Evolutionary conservation across 768 basidiomycete genomes (phyloP).

Genomic region (Filobasidium floriforme): DNA sequence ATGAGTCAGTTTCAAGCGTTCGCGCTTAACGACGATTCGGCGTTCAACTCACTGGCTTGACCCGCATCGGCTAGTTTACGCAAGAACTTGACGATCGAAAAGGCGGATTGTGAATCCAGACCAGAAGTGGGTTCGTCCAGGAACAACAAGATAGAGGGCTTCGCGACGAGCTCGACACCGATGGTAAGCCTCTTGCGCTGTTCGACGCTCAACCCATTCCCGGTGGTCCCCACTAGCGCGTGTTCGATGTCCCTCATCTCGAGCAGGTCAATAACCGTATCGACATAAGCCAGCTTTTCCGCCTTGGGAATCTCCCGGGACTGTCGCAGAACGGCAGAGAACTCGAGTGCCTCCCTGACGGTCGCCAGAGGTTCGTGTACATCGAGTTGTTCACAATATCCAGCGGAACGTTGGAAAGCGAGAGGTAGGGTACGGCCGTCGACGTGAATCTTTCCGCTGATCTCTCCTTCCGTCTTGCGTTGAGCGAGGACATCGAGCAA

Average conservation of each 20-base stretch:
- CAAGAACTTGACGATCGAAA: conserved; percentile 64
- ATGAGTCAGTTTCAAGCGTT: not conserved
- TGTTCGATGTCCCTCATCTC: conserved; percentile 68
- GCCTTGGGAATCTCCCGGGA: conserved; percentile 37
- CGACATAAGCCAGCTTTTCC: conserved; percentile 48
- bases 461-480: conserved; percentile 29
- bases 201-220: conserved; percentile 33
- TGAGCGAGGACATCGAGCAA: conserved; percentile 37
- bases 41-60: conserved; percentile 50
- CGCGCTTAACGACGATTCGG: not conserved
- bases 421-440: conserved; percentile 44
- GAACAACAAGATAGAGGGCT: conserved; percentile 41
- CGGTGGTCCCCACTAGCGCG: conserved; percentile 46
- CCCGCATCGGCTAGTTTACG: conserved; percentile 67
- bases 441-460: conserved; percentile 47
- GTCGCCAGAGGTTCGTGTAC: conserved; percentile 63
- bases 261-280: conserved; percentile 46
- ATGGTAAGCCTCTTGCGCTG: conserved; percentile 40
- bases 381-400: conserved; percentile 45
- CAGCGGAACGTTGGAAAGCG: conserved; percentile 47
- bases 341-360: conserved; percentile 47
- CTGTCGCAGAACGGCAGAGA: conserved; percentile 47
- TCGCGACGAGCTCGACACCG: conserved; percentile 41
- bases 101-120: conserved; percentile 70
- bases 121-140: conserved; percentile 47